Conservation (phyloP, 208 protist species). For the Leishmania braziliensis region DNA sequence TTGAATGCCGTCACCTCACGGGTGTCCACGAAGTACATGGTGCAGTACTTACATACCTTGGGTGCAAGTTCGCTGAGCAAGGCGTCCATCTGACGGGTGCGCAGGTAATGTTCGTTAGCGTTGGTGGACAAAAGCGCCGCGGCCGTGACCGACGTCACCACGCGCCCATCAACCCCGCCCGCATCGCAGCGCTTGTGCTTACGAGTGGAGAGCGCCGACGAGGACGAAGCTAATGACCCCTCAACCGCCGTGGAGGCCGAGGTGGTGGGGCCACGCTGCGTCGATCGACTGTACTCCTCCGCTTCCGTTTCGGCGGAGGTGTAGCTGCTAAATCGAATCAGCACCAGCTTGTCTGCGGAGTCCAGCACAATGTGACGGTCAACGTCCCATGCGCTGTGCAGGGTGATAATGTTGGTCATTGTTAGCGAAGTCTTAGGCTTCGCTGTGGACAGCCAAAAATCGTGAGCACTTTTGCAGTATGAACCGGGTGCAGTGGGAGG, state of each 20-base stretch:
- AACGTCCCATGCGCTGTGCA: slow-evolving; percentile 85
- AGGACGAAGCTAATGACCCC: neutral
- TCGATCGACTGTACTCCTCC: slow-evolving; percentile 8
- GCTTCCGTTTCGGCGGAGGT: slow-evolving; percentile 18
- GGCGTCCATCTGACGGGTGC: slow-evolving; percentile 75
- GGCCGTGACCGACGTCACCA: neutral
- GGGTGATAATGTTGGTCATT: slow-evolving; percentile 46
- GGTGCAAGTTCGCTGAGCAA: slow-evolving; percentile 66
- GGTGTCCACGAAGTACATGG: slow-evolving; percentile 79
- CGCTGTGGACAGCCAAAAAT: neutral
- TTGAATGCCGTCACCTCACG: slow-evolving; percentile 97
- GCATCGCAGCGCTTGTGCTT: slow-evolving; percentile 30
- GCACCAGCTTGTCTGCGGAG: slow-evolving; percentile 76
- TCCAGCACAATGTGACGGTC: slow-evolving; percentile 87
- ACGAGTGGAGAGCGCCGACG: neutral
- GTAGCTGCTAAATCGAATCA: slow-evolving; percentile 81
- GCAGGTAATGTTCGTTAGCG: slow-evolving; percentile 55
- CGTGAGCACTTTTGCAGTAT: neutral
- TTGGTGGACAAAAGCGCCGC: slow-evolving; percentile 15
- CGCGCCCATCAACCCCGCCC: neutral
- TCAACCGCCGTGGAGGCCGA: neutral
- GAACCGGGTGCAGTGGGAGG: neutral
- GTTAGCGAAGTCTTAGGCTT: neutral
- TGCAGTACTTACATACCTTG: slow-evolving; percentile 85
- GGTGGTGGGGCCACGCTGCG: neutral